A percentile compares a stretch with the other conserved stretches of the same genome.
Conservation (phyloP, 257 asterid genomes). For the Gentiana macrophylla region DNA sequence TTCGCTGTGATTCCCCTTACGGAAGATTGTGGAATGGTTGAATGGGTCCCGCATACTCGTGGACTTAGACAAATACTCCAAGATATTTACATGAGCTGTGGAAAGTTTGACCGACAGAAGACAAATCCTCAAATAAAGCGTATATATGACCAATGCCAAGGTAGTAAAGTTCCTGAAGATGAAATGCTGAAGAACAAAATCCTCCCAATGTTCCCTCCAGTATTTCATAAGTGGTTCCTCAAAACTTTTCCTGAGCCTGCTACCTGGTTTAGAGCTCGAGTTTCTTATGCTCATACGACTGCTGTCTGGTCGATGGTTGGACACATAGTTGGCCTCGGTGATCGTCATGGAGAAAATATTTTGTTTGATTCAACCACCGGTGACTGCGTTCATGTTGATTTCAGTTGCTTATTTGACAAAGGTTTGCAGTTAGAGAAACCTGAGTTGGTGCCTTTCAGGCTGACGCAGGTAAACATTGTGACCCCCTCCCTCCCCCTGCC, state of each 20-base stretch:
- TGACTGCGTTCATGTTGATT: constrained; percentile 97
- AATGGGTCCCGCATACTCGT: constrained; percentile 98
- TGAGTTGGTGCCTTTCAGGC: constrained; percentile 92
- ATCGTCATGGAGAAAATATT: constrained; percentile 95
- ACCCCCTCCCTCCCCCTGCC: not conserved
- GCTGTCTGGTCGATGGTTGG: constrained; percentile 99
- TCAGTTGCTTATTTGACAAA: constrained; percentile 94
- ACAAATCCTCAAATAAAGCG: constrained; percentile 90
- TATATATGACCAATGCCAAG: constrained; percentile 76
- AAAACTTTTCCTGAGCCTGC: constrained; percentile 98
- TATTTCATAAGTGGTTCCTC: constrained; percentile 86
- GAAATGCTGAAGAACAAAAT: constrained; percentile 78
- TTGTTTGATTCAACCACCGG: constrained; percentile 96
- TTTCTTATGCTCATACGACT: constrained; percentile 88
- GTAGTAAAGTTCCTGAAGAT: constrained; percentile 80
- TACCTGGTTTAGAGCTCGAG: constrained; percentile 95
- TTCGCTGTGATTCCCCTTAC: constrained; percentile 93
- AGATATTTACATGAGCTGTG: constrained; percentile 77
- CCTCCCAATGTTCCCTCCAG: constrained; percentile 95
- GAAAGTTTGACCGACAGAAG: constrained; percentile 89
- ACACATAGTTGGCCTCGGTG: constrained; percentile 99
- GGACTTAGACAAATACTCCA: constrained; percentile 94
- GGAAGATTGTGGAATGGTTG: constrained; percentile 98
- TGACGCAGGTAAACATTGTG: constrained; percentile 65
- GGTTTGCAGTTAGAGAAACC: constrained; percentile 96